phyloP scores from a whole-genome alignment of 1,284 basidiomycete genomes.

The Taiwanofungus camphoratus region DNA sequence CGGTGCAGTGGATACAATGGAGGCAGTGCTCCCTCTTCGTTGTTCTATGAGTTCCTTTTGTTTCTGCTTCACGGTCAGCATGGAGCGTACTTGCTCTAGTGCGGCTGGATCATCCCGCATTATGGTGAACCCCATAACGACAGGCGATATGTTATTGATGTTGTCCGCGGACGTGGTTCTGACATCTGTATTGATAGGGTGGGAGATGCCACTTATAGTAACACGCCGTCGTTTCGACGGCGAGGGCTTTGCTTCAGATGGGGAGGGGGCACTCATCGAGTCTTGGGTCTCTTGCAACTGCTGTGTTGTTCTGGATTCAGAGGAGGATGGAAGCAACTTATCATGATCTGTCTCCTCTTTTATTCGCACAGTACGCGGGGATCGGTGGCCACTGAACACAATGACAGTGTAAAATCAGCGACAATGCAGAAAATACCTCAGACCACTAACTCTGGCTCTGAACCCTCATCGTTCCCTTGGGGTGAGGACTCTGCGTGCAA shows the following conservation, averaged over 20 bases:
- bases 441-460: conserved; percentile 30
- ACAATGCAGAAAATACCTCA: conserved; percentile 22
- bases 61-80: conserved; percentile 59
- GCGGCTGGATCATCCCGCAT: conserved; percentile 51
- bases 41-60: conserved; percentile 68
- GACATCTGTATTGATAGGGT: conserved; percentile 49
- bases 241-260: conserved; percentile 39
- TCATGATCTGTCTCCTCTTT: conserved; percentile 60
- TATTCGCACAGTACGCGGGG: conserved; percentile 44
- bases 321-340: conserved; percentile 29
- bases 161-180: conserved; percentile 35
- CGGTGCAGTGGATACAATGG: conserved; percentile 23
- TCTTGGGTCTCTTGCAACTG: conserved; percentile 3
- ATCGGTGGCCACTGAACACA: conserved; percentile 33
- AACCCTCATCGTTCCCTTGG: conserved; percentile 17
- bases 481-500: conserved; percentile 22
- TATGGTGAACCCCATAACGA: conserved; percentile 57
- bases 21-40: conserved; percentile 51
- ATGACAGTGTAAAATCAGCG: conserved; percentile 22
- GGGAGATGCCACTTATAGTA: conserved; percentile 56
- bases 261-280: conserved; percentile 15
- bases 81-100: conserved; percentile 57
- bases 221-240: conserved; percentile 68
- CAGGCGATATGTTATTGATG: conserved; percentile 58
- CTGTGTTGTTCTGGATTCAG: conserved; percentile 7